A percentile compares a stretch with the other conserved stretches of the same genome.
phyloP scores from a whole-genome alignment of 2,329 filamentous ascomycete species.

The Lasiodiplodia gonubiensis region DNA sequence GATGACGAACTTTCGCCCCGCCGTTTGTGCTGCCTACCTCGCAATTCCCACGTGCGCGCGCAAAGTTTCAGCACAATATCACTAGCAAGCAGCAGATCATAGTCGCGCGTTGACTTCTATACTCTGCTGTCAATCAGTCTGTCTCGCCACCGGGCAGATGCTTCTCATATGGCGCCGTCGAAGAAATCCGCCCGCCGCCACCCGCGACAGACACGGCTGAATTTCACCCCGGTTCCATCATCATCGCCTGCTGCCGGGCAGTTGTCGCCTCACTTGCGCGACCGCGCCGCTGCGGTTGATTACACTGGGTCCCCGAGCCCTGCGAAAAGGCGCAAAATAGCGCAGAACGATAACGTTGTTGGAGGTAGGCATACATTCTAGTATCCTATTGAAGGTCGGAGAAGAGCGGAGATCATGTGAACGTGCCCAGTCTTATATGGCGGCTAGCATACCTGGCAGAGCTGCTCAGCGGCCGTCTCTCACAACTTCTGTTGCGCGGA shows the following conservation, averaged over 20 bases:
- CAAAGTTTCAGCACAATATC: not conserved
- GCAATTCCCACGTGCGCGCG: not conserved
- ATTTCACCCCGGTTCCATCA: constrained; percentile 51
- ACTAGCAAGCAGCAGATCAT: not conserved
- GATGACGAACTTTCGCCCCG: constrained; percentile 5
- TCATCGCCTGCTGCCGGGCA: constrained; percentile 45
- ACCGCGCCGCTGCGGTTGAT: constrained; percentile 43
- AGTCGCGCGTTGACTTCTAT: not conserved
- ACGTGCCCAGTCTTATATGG: not conserved
- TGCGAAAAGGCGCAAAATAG: constrained; percentile 36
- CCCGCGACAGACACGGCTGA: constrained; percentile 49
- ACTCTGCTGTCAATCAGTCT: not conserved
- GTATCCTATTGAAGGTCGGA: not conserved
- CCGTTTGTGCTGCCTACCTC: not conserved
- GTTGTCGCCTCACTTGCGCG: constrained; percentile 41
- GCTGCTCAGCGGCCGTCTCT: not conserved
- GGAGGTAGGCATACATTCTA: constrained; percentile 9
- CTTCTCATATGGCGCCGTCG: not conserved
- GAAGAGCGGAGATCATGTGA: not conserved
- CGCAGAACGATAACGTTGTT: constrained; percentile 11
- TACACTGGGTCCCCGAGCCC: constrained; percentile 37
- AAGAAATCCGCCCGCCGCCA: constrained; percentile 2
- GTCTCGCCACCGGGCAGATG: too few relatives aligned
- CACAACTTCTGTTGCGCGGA: not conserved
- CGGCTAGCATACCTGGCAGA: not conserved